Percentiles rank a stretch among this genome's conserved stretches.
These are phyloP conservation scores for Cucurbita moschata DNA, from an alignment of 306 rosid genomes.

Conservation along the genomic window DNA sequence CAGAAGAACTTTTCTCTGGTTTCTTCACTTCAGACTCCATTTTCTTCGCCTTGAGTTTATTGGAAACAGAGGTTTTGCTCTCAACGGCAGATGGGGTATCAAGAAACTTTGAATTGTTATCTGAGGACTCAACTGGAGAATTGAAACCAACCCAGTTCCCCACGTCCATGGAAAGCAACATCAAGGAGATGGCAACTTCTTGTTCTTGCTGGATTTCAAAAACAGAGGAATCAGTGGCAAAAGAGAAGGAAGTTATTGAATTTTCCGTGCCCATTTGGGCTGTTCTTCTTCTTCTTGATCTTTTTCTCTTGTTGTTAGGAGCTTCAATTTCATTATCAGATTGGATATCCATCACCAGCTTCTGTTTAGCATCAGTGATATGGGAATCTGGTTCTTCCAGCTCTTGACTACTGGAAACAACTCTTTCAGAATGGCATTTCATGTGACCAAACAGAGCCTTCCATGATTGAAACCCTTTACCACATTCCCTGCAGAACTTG, in stretches of 20 bases:
- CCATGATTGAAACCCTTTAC: constrained; percentile 62
- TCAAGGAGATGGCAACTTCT: constrained; percentile 81
- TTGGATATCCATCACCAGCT: constrained; percentile 39
- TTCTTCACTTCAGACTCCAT: background rate
- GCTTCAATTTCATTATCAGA: constrained; percentile 54
- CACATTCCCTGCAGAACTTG: constrained; percentile 78
- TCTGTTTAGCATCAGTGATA: constrained; percentile 23
- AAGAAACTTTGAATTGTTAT: constrained; percentile 33
- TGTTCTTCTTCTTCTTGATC: constrained; percentile 53
- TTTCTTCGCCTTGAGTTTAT: constrained; percentile 1
- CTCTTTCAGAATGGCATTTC: constrained; percentile 69
- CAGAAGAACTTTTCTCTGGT: background rate
- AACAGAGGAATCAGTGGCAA: constrained; percentile 26
- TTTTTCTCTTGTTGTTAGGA: constrained; percentile 31
- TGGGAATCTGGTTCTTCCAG: constrained; percentile 60
- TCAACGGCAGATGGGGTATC: constrained; percentile 27
- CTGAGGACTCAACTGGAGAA: constrained; percentile 45
- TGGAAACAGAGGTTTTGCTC: constrained; percentile 1
- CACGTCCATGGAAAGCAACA: constrained; percentile 68
- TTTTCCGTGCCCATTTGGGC: constrained; percentile 15
- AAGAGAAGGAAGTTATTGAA: constrained; percentile 25
- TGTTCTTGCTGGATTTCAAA: constrained; percentile 70
- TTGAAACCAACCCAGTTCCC: constrained; percentile 39
- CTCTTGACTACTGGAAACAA: constrained; percentile 13
- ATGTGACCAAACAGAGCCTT: constrained; percentile 83